Percentiles rank a stretch among this genome's conserved stretches.
These are phyloP conservation scores for Leccinum griseonigrum DNA, from an alignment of 1,284 basidiomycete genomes.

Conservation along the genomic window DNA sequence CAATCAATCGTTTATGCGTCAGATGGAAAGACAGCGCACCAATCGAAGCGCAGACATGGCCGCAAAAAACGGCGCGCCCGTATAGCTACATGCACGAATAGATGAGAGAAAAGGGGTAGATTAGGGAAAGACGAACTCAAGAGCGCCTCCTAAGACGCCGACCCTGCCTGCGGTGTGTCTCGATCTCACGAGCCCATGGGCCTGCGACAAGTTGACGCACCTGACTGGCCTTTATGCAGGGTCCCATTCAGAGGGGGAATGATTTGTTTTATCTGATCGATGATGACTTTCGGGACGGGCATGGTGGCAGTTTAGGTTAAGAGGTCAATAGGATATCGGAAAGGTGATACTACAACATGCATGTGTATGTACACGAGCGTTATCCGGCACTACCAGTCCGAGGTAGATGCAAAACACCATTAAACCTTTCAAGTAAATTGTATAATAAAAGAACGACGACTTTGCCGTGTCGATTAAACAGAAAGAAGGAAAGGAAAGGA, in stretches of 20 bases:
- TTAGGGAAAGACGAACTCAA: constrained; percentile 56
- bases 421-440: constrained; percentile 14
- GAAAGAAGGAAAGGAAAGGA: not conserved
- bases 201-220: constrained; percentile 38
- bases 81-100: constrained; percentile 56
- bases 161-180: constrained; percentile 63
- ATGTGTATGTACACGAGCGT: constrained; percentile 21
- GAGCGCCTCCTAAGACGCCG: constrained; percentile 89
- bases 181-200: constrained; percentile 1
- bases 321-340: constrained; percentile 16
- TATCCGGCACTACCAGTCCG: constrained; percentile 12
- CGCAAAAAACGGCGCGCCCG: constrained; percentile 94
- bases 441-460: constrained; percentile 19
- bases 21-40: constrained; percentile 36
- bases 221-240: constrained; percentile 96
- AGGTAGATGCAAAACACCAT: constrained; percentile 15
- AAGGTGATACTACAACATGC: constrained; percentile 27
- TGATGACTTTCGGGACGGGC: constrained; percentile 55
- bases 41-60: constrained; percentile 85
- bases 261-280: constrained; percentile 72
- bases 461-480: constrained; percentile 1
- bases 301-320: constrained; percentile 34
- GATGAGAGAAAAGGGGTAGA: not conserved
- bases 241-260: constrained; percentile 84
- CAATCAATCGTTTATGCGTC: not conserved